Percentiles rank a stretch among this genome's conserved stretches.
Evolutionary conservation across 176 grass and related monocot genomes (phyloP).

Genomic region (Triticum turgidum): DNA sequence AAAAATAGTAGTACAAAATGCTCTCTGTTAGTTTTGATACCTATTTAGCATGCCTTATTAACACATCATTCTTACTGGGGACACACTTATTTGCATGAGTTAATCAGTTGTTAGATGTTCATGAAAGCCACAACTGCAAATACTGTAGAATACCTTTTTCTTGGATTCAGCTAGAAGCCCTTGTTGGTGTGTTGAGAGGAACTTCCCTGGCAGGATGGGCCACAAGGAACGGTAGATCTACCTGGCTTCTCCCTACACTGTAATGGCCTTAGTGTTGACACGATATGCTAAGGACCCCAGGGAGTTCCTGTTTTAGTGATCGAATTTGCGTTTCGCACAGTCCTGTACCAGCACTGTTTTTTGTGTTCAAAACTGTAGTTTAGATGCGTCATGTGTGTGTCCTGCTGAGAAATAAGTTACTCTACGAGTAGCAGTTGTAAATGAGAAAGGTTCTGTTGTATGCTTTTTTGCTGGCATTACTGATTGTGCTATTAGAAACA

Average conservation of each 20-base stretch:
- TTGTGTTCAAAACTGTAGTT: neutral
- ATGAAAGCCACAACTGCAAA: neutral
- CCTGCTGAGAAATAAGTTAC: slow-evolving; percentile 23
- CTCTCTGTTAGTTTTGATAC: too few species aligned
- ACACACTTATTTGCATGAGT: neutral
- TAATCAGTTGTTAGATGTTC: neutral
- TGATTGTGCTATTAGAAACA: neutral
- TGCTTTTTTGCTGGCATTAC: neutral
- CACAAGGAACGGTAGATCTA: slow-evolving; percentile 61
- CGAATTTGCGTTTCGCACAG: neutral
- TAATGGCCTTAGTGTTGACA: slow-evolving; percentile 63
- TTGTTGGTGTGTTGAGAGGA: slow-evolving; percentile 26
- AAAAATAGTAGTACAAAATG: too few species aligned
- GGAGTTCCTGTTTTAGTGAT: slow-evolving; percentile 55
- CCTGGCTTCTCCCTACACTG: slow-evolving; percentile 78
- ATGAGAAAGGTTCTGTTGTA: neutral
- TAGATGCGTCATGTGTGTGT: neutral
- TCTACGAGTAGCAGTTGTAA: neutral
- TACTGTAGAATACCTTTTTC: neutral
- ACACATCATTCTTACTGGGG: neutral
- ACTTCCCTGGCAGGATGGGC: slow-evolving; percentile 94
- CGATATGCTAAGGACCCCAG: slow-evolving; percentile 79
- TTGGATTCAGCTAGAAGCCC: neutral
- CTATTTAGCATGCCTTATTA: too few species aligned
- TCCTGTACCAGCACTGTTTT: slow-evolving; percentile 11